Conservation (phyloP, 768 basidiomycete species). For the Thelephora ganbajun region DNA sequence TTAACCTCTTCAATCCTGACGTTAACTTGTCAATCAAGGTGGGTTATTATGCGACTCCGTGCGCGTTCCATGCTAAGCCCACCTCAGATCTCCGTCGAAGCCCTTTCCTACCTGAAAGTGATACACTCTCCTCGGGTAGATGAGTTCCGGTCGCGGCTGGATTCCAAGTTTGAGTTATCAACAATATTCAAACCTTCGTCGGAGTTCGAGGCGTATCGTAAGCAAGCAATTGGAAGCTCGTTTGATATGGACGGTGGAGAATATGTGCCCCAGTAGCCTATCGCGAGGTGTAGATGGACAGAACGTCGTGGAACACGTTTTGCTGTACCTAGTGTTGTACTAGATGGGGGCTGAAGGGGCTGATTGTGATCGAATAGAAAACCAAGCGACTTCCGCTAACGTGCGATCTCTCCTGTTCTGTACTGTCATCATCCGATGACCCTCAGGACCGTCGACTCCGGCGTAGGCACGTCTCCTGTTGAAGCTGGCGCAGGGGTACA, state of each 20-base stretch:
- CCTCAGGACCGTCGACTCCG: too few relatives aligned
- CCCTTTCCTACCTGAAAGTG: slow-evolving; percentile 32
- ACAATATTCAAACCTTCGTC: slow-evolving; percentile 48
- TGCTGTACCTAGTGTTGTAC: too few relatives aligned
- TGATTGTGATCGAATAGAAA: too few relatives aligned
- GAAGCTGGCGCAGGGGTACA: too few relatives aligned
- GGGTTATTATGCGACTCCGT: slow-evolving; percentile 6
- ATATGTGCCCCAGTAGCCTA: not conserved
- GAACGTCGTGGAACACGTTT: too few relatives aligned
- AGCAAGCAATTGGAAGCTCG: slow-evolving; percentile 5
- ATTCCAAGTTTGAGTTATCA: slow-evolving; percentile 40
- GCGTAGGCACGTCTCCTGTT: too few relatives aligned
- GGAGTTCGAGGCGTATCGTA: slow-evolving; percentile 32
- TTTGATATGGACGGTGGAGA: slow-evolving; percentile 1
- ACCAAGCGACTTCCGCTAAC: too few relatives aligned
- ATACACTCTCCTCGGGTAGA: slow-evolving; percentile 38
- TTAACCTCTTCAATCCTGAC: slow-evolving; percentile 30
- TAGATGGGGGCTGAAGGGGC: too few relatives aligned
- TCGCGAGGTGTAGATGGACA: too few relatives aligned
- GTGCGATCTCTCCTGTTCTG: too few relatives aligned
- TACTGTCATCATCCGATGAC: too few relatives aligned
- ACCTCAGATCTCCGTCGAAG: slow-evolving; percentile 35
- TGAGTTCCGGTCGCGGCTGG: slow-evolving; percentile 47
- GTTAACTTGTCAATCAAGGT: slow-evolving; percentile 36
- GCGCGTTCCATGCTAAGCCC: not conserved